phyloP scores from a whole-genome alignment of 2,329 filamentous ascomycete species.

The Fusarium goolgardi region DNA sequence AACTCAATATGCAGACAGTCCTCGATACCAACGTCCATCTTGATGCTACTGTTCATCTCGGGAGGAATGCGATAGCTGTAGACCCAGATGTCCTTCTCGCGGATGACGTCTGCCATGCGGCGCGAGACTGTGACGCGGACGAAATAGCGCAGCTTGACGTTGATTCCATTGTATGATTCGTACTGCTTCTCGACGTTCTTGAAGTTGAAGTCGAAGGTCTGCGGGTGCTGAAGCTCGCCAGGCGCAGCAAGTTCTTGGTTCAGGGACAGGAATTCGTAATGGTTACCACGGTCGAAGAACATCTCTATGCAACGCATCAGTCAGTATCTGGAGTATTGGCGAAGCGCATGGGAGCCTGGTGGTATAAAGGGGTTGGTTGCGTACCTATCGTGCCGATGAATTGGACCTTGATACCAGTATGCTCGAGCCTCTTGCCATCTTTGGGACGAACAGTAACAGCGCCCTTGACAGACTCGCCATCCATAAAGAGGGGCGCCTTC shows the following conservation, averaged over 20 bases:
- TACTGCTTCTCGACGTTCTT: conserved; percentile 99
- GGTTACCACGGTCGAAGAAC: conserved; percentile 99
- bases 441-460: conserved; percentile 95
- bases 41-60: conserved; percentile 98
- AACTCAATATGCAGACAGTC: conserved; percentile 99
- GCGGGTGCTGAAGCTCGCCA: conserved; percentile 97
- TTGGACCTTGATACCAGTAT: conserved; percentile 99
- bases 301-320: conserved; percentile 74
- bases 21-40: conserved; percentile 99
- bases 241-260: conserved; percentile 97
- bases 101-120: conserved; percentile 96
- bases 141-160: conserved; percentile 98
- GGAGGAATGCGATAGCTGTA: conserved; percentile 98
- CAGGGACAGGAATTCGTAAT: conserved; percentile 98
- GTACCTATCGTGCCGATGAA: conserved; percentile 98
- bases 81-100: conserved; percentile 99
- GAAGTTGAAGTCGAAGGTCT: conserved; percentile 99
- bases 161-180: conserved; percentile 99
- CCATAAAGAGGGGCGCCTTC: conserved; percentile 96
- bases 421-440: conserved; percentile 96
- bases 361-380: conserved; percentile 37
- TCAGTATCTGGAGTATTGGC: conserved; percentile 7
- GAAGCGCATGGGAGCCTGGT: conserved; percentile 23
- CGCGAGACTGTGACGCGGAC: conserved; percentile 95
- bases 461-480: conserved; percentile 98